Base-by-base conservation (phyloP, 352 stramenopile species). In the Hyaloperonospora brassicae region DNA sequence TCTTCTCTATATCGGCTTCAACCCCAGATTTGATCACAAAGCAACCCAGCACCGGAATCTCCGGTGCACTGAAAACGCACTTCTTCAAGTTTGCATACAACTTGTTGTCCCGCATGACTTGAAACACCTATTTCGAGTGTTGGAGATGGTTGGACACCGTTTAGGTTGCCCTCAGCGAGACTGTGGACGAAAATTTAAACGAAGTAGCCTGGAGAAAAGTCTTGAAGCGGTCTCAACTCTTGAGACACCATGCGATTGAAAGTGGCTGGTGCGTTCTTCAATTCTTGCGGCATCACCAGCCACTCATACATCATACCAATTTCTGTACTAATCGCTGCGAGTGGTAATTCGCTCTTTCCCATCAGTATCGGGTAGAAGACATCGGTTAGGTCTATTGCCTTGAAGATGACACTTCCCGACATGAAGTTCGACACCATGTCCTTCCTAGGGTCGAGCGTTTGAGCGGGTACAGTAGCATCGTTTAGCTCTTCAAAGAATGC, bases 1-100 rank as follows among this genome's bases (percentile, higher is more conserved):
- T 13, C 27, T 62, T 68, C 14, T 61, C 51, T 1, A 42, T 49
- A 14, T 65, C 55, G 1, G 55, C 51, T 8, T 55, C 45, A 2
- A 68, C 48, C 0, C 48, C 51, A 9, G 27, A 0, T 48, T 17
- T 47, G 31, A 42, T 41, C 3, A 61, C 30, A 35, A 55, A 67
- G 36, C 63, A 59, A 0, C 51, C 57, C 0, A 77, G 39, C 8
- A 66, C 46, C 5, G 50, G 55, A 45, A 72, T 72, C 40, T 67
- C 50, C 0, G 31, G 36, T 9, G 56, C 52, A 23, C 50, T 52
- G 17, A 66, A 63, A 22, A 68, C 27, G 42, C 52, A 73, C 47
- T 74, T 66, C 6, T 54, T 46, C 1, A 68, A 5, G 10, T 63
- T 64, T 1, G 52, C 50, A 31, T 63, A 66, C 0, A 72, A 40